Evolutionary conservation across 2,329 filamentous ascomycete genomes (phyloP), one percentile per base, ranked within the genome.

Genomic region (Penicillium vulpinum): DNA sequence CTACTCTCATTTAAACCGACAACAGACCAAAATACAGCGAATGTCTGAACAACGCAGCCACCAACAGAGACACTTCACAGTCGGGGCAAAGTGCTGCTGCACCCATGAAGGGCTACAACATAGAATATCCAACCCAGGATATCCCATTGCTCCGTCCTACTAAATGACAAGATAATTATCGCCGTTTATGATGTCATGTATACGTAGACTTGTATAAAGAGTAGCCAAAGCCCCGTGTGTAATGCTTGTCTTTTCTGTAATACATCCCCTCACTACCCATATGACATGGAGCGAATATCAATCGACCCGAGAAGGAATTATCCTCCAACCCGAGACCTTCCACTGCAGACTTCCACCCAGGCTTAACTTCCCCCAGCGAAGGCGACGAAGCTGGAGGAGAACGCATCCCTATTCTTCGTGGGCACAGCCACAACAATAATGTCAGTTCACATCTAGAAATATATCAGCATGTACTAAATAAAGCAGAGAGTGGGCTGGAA

Each of bases 341-440:
- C 68, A 15, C 51, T 62, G 1, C 31, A 51, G 3, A 51, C 56
- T 15, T 21, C 59, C 10, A 57, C 73, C 4, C 72, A 78, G 3
- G 52, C 64, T 15, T 60, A 66, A 9, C 66, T 81, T 0, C 79
- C 80, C 8, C 60, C 69, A 9, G 73, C 79, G n/a, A 80, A 78
- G 60, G 70, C 75, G 44, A 77, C 72, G 43, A 79, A 79, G 56
- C 50, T 75, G 8, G 60, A 59, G 0, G 70, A 73, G 41, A 74
- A 77, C 65, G 75, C 71, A 33, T 70, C 69, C 3, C 51, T 78
- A 4, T 72, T 71, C 40, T 77, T 77, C 44, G 65, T 77, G 4
- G 75, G 75, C 8, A 77, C 70, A 6, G 75, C 75, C 3, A 77
- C 74, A 8, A 73, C 71, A 0, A 70, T 76, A 21, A 59, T 76